Evolutionary conservation across 2,329 filamentous ascomycete genomes (phyloP).

Genomic region (Aspergillus brunneoviolaceus): DNA sequence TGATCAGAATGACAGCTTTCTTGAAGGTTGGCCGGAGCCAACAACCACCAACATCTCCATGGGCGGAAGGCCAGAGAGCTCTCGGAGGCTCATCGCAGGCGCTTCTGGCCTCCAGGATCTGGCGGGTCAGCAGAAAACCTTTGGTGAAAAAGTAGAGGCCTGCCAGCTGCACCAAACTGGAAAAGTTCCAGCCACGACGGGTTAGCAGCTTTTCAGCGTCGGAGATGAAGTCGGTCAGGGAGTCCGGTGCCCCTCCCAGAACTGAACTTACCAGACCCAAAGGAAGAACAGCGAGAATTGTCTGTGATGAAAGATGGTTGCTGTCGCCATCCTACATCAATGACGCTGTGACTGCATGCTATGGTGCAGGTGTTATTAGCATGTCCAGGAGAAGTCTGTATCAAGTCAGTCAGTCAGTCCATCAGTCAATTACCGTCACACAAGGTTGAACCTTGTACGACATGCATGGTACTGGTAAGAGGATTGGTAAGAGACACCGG

Average conservation of each 20-base stretch:
- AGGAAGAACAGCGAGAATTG: background rate
- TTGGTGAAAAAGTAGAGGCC: slow-evolving; percentile 70
- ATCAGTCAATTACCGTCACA: background rate
- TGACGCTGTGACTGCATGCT: too few relatives aligned
- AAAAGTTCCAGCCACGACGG: background rate
- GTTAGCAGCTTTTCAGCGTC: background rate
- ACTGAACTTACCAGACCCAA: background rate
- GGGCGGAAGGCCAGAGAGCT: background rate
- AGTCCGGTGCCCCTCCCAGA: background rate
- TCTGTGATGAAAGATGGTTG: background rate
- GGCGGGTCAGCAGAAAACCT: slow-evolving; percentile 85
- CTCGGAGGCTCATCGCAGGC: slow-evolving; percentile 7
- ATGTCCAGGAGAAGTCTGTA: background rate
- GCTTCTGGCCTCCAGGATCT: slow-evolving; percentile 60
- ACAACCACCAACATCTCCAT: slow-evolving; percentile 75
- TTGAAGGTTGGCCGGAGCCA: slow-evolving; percentile 95
- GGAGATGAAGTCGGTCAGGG: background rate
- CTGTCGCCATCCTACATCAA: background rate
- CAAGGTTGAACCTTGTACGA: background rate
- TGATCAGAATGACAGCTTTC: slow-evolving; percentile 82
- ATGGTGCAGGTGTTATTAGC: too few relatives aligned
- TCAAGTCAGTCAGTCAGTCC: background rate
- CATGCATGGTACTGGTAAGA: background rate
- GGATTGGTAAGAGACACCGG: too few relatives aligned
- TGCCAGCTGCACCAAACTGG: background rate